These are phyloP conservation scores for Nicotiana noctiflora DNA, from an alignment of 257 asterid genomes.

Conservation along the genomic window DNA sequence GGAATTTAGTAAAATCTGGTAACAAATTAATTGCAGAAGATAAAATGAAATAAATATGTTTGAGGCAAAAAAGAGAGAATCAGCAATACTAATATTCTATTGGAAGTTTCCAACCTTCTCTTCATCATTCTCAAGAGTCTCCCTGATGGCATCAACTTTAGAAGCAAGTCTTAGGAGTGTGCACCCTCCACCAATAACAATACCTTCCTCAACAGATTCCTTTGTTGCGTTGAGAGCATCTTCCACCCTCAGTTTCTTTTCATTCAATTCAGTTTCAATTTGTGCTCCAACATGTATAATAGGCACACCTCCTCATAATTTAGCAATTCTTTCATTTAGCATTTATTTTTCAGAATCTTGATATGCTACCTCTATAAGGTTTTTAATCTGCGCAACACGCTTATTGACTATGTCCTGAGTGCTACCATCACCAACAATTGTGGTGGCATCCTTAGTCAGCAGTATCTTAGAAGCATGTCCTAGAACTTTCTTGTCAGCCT, in stretches of 20 bases:
- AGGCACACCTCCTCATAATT: slow-evolving; percentile 95
- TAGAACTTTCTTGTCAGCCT: slow-evolving; percentile 80
- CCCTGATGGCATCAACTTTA: slow-evolving; percentile 87
- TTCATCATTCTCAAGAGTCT: slow-evolving; percentile 69
- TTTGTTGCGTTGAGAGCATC: slow-evolving; percentile 99
- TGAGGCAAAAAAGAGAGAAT: no score
- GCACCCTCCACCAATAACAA: slow-evolving; percentile 56
- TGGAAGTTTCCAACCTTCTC: slow-evolving; percentile 44
- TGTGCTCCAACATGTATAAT: slow-evolving; percentile 99
- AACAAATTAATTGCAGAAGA: no score
- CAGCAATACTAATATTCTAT: no score
- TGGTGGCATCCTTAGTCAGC: slow-evolving; percentile 75
- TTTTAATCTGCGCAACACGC: slow-evolving; percentile 78
- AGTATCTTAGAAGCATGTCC: slow-evolving; percentile 98
- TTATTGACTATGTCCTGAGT: slow-evolving; percentile 79
- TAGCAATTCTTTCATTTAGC: slow-evolving; percentile 84
- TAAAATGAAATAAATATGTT: no score
- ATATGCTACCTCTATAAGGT: slow-evolving; percentile 87
- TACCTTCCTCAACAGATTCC: slow-evolving; percentile 99
- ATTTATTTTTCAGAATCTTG: slow-evolving; percentile 94
- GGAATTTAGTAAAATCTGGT: no score
- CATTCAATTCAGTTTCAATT: slow-evolving; percentile 48
- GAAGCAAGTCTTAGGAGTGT: slow-evolving; percentile 58
- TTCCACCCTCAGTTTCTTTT: slow-evolving; percentile 69
- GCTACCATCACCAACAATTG: slow-evolving; percentile 97